Conservation (phyloP, 108 stramenopile genomes). For the Pelagomonas calceolata region DNA sequence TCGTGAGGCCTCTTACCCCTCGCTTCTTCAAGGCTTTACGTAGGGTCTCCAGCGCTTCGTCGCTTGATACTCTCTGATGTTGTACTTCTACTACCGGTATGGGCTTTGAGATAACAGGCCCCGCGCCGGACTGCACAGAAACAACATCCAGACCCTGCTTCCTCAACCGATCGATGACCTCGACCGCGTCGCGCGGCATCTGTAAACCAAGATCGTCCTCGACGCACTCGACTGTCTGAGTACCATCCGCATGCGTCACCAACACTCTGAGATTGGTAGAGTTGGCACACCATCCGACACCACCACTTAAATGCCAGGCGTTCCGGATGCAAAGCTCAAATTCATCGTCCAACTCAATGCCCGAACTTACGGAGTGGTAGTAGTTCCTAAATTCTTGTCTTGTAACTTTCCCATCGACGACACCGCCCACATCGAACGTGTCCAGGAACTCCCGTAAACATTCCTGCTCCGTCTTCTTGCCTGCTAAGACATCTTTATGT, state of each 20-base stretch:
- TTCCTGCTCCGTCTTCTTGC: conserved; percentile 17
- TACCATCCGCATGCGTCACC: conserved; percentile 24
- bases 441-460: conserved; percentile 17
- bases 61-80: too few species aligned
- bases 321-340: conserved; percentile 36
- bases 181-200: conserved; percentile 1
- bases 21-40: not conserved
- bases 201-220: conserved; percentile 24
- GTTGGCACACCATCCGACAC: conserved; percentile 20
- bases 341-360: conserved; percentile 32
- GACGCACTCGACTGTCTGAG: conserved; percentile 23
- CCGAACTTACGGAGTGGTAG: conserved; percentile 21
- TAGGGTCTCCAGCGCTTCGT: not conserved
- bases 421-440: conserved; percentile 29
- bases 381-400: conserved; percentile 28
- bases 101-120: too few species aligned
- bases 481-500: conserved; percentile 28
- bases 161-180: conserved; percentile 11
- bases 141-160: conserved; percentile 15
- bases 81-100: too few species aligned
- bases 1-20: not conserved
- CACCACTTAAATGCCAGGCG: conserved; percentile 34
- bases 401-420: conserved; percentile 23
- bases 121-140: too few species aligned
- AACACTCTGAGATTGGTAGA: conserved; percentile 23